Base-by-base conservation (phyloP, 2,329 filamentous ascomycete species). In the Diaporthe sp. region DNA sequence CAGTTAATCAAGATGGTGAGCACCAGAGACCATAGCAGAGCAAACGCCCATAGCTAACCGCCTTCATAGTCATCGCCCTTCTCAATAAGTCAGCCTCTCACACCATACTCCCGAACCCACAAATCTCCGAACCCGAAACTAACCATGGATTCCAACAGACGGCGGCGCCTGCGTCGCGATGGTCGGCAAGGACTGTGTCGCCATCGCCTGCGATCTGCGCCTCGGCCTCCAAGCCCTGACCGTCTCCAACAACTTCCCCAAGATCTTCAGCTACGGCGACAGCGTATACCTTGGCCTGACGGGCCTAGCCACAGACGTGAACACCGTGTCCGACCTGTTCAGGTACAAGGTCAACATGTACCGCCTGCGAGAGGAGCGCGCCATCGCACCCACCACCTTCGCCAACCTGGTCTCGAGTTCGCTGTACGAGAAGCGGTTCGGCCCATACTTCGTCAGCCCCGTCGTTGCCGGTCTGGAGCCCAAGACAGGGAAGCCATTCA, bases 281-380 rank as follows among this genome's bases (percentile, higher is more conserved):
- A 75, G 79, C 82, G 95, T 97, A 81, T 98, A 97, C 87, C 94
- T 99, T 49, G 97, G 97, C 74, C 92, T 99, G 77, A 98, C 97
- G 6, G 97, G 97, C 74, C 94, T 99, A 71, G 97, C 97, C 77
- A 99, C 97, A 81, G 97, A 99, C 85, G 95, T 99, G 79, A 92
- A 91, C 79, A 98, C 96, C 80, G 96, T 99, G 80, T 94, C 93
- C 81, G 96, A 99, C 87, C 93, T 98, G 80, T 98, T 99, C 91
- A 95, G 97, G 83, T 98, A 98, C 92, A 99, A 99, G 91, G 95
- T 98, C 86, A 99, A 99, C 91, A 97, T 99, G 94, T 99, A 99
- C 91, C 94, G 97, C 79, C 92, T 99, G 82, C 95, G 97, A 83
- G 97, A 99, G 90, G 97, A 99, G 90, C 95, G 97, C 83, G 91